Evolutionary conservation across 352 stramenopile species (phyloP), one percentile per base, ranked within the genome.

Genomic region (Phytophthora pini): DNA sequence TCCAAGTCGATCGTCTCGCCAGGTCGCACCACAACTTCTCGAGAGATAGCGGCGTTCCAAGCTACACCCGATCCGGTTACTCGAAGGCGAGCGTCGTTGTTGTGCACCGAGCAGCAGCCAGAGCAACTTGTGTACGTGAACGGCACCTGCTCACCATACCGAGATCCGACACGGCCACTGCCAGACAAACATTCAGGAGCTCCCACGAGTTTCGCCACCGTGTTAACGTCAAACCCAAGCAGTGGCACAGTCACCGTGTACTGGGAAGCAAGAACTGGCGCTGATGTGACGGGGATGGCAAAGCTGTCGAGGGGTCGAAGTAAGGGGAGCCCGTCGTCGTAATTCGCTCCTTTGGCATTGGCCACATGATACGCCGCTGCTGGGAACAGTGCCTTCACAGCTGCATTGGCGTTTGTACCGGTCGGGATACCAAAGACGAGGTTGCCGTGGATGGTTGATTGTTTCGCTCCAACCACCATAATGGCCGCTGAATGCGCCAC

Each of bases 171-270:
- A 4, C 84, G 80, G 20, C 82, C 84, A 4, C 51, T 79, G 6
- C 82, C 79, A 11, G 79, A 84, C n/a, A 72, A 62, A 38, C 86
- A 94, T 12, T 79, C 63, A 1, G 82, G 82, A 0, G 77, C 82
- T 9, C 84, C 86, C 5, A 94, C 70, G 45, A 94, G 74, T 50
- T 92, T 93, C 1, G 72, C 86, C 24, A 92, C 61, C 8, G 82
- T 68, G 2, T 87, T 82, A 20, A 89, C 56, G 44, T 94, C 79
- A 44, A 92, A 80, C 0, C 80, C 79, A 8, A 72, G 61, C 6
- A 90, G 40, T 2, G 72, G 50, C 6, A 90, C 68, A 6, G 65
- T 53, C 20, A 78, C 69, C 11, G 60, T 29, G 55, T 92, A 92
- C 34, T 65, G 27, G 0, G 65, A 74, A 1, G 65, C 54, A 2